Conservation (phyloP, 2,329 filamentous ascomycete species). For the Colletotrichum incanum region DNA sequence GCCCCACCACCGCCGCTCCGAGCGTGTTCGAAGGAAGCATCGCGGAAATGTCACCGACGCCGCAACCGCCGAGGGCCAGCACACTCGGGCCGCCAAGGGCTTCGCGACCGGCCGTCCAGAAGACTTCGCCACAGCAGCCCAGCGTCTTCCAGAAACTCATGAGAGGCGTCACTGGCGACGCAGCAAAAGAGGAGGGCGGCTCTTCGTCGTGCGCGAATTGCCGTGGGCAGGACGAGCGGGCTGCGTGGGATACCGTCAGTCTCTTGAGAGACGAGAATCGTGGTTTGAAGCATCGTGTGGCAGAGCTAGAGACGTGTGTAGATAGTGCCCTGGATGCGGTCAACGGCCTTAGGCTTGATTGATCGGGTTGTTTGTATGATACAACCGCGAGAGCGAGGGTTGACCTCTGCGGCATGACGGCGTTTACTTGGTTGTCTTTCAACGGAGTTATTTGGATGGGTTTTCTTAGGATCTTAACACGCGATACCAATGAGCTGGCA, state of each 20-base stretch:
- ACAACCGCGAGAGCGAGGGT: not conserved
- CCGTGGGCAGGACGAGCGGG: constrained; percentile 69
- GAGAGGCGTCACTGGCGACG: constrained; percentile 59
- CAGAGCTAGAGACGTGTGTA: constrained; percentile 71
- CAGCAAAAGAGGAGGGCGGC: constrained; percentile 47
- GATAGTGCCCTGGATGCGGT: constrained; percentile 74
- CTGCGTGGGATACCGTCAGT: constrained; percentile 77
- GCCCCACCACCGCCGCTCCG: constrained; percentile 65
- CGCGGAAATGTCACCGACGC: constrained; percentile 37
- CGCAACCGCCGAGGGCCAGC: constrained; percentile 44
- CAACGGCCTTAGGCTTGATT: constrained; percentile 67
- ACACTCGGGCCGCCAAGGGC: constrained; percentile 14
- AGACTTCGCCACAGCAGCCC: constrained; percentile 47
- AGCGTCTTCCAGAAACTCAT: constrained; percentile 60
- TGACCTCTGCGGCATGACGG: constrained; percentile 16
- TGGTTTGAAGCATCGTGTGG: constrained; percentile 72
- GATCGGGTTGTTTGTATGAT: not conserved
- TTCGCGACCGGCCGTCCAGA: constrained; percentile 30
- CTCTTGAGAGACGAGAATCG: constrained; percentile 75
- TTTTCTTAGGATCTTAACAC: constrained; percentile 1
- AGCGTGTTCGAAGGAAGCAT: constrained; percentile 52
- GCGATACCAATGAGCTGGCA: constrained; percentile 42
- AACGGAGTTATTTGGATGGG: constrained; percentile 16
- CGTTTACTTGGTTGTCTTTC: constrained; percentile 20
- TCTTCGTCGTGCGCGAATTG: constrained; percentile 68